phyloP scores from a whole-genome alignment of 352 stramenopile species.

The Lagenidium sp. region DNA sequence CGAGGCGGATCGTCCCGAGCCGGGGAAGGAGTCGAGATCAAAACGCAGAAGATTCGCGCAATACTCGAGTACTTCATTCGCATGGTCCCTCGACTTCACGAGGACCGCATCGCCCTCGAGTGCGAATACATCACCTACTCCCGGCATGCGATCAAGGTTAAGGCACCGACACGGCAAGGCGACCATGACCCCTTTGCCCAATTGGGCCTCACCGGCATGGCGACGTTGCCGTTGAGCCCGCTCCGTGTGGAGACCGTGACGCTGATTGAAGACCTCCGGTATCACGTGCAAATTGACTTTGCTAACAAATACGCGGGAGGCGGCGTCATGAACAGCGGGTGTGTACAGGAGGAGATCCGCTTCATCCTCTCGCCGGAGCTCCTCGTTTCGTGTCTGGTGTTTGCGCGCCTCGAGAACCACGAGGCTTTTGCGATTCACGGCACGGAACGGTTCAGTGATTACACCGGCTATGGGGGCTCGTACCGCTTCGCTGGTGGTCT shows the following conservation, averaged over 20 bases:
- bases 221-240: constrained; percentile 4
- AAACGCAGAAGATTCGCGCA: constrained; percentile 58
- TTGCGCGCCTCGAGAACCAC: constrained; percentile 47
- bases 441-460: constrained; percentile 44
- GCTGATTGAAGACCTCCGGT: constrained; percentile 54
- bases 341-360: constrained; percentile 80
- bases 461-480: constrained; percentile 47
- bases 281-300: constrained; percentile 74
- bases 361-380: constrained; percentile 70
- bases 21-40: constrained; percentile 24
- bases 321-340: constrained; percentile 58
- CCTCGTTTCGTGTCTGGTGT: constrained; percentile 52
- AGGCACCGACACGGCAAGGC: not conserved
- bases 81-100: constrained; percentile 21
- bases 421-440: constrained; percentile 69
- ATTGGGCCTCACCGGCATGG: not conserved
- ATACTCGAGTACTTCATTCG: constrained; percentile 65
- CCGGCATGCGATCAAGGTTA: constrained; percentile 21
- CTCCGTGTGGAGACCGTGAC: constrained; percentile 25
- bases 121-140: constrained; percentile 49
- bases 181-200: constrained; percentile 12
- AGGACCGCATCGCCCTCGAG: not conserved
- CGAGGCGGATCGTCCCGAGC: constrained; percentile 10
- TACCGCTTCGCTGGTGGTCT: constrained; percentile 40
- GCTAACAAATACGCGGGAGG: constrained; percentile 75